Base-by-base conservation (phyloP, 1,284 basidiomycete species). In the Puccinia brachypodii region DNA sequence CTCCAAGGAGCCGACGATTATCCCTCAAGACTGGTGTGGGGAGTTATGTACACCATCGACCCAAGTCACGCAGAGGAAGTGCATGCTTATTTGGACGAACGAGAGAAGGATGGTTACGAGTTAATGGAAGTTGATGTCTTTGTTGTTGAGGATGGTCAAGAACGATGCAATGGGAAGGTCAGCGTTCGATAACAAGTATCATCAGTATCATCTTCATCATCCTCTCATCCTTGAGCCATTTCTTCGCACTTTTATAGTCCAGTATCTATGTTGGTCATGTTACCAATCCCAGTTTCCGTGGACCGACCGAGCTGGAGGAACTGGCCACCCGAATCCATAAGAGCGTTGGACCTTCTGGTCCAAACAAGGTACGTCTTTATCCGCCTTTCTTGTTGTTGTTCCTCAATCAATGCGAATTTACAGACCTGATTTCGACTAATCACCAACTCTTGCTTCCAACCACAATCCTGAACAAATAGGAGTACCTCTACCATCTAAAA, bases 41-140 rank as follows among this genome's bases (percentile, higher is more conserved):
- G 77, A 13, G 68, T 80, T 6, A 58, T 80, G 47, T 80, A 80
- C 36, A 80, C 77, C 6, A 71, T 80, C 53, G 68, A 72, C 58
- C 77, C 77, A 6, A 33, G 3, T n/a, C 58, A 72, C 44, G 56
- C 33, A 9, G 58, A 72, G 62, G 68, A 80, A 28, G 77, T 80
- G 22, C 50, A 80, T 28, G 36, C 16, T 19, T 80, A 71, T 44
- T 44, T 80, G 42, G 77, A 80, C 31, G 66, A 80, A 33, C 64
- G 77, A 9, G 77, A 80, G 44, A 80, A 72, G 68, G 77, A 80
- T 58, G 77, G 77, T 1, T 80, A 80, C 40, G 77, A 80, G n/a
- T 38, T 80, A 53, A 72, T 80, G 53, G 38, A 44, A 50, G 66
- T 80, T 2, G 64, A 69, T 25, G 68, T 80, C 8, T 80, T 50